A percentile compares a stretch with the other conserved stretches of the same genome.
These are phyloP conservation scores for Cucurbita ficifolia DNA, from an alignment of 306 rosid species.

Conservation along the genomic window DNA sequence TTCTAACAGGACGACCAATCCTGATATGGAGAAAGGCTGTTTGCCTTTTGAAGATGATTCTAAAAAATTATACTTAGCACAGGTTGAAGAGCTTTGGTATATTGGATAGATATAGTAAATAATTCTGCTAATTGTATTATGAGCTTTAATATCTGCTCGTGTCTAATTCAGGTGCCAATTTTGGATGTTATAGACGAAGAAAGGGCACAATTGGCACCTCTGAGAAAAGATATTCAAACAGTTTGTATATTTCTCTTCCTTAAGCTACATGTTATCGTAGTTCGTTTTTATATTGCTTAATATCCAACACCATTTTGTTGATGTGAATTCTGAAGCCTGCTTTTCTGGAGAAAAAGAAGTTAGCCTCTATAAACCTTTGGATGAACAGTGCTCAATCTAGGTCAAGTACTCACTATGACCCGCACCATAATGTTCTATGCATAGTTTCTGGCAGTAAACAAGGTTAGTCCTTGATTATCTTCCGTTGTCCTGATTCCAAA, in stretches of 20 bases:
- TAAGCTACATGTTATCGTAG: not conserved
- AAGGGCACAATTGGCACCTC: conserved; percentile 45
- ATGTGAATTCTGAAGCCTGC: conserved; percentile 47
- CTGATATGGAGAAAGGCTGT: conserved; percentile 14
- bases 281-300: not conserved
- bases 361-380: conserved; percentile 79
- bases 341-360: conserved; percentile 40
- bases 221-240: conserved; percentile 47
- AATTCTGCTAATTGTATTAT: conserved; percentile 2
- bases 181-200: conserved; percentile 42
- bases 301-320: conserved; percentile 2
- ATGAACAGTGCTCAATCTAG: conserved; percentile 76
- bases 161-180: conserved; percentile 52
- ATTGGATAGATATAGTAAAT: not conserved
- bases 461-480: conserved; percentile 26
- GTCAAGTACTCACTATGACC: conserved; percentile 97
- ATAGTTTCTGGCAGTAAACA: conserved; percentile 73
- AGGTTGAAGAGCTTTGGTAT: conserved; percentile 34
- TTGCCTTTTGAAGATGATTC: conserved; percentile 35
- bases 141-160: conserved; percentile 1
- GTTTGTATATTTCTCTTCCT: conserved; percentile 27
- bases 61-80: conserved; percentile 75
- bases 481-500: not conserved
- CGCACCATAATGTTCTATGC: conserved; percentile 83
- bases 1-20: conserved; percentile 7